Evolutionary conservation across 176 grass and related monocot genomes (phyloP).

Genomic region (Luzula sylvatica): DNA sequence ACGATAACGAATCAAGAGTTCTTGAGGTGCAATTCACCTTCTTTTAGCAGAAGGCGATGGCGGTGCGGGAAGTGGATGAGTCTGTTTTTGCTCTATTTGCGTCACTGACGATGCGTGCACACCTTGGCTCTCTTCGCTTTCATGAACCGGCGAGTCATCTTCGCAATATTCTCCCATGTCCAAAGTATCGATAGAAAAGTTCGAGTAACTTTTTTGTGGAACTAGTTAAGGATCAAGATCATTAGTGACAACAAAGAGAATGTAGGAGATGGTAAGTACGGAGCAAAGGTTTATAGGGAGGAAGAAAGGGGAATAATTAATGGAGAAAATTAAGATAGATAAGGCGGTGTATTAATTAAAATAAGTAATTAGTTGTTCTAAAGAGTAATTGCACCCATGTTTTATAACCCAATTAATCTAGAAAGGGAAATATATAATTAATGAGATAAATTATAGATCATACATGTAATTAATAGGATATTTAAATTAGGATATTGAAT

Average conservation of each 20-base stretch:
- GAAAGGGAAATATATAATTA: constrained; percentile 8
- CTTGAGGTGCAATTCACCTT: not conserved
- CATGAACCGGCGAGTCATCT: constrained; percentile 25
- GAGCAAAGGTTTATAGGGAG: constrained; percentile 17
- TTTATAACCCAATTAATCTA: constrained; percentile 17
- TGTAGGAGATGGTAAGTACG: constrained; percentile 9
- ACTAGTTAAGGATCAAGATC: constrained; percentile 1
- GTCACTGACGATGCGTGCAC: constrained; percentile 18
- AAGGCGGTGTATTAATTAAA: too few relatives aligned
- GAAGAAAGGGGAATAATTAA: not conserved
- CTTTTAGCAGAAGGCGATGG: constrained; percentile 25
- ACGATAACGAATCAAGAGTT: not conserved
- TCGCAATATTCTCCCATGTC: constrained; percentile 51
- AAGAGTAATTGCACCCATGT: constrained; percentile 22
- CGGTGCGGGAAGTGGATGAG: constrained; percentile 10
- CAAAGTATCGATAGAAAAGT: constrained; percentile 3
- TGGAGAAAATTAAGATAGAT: constrained; percentile 11
- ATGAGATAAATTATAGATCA: not conserved
- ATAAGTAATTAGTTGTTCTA: constrained; percentile 8
- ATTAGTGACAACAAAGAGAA: constrained; percentile 13
- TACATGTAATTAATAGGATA: too few relatives aligned
- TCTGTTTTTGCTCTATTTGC: not conserved
- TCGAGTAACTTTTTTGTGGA: constrained; percentile 10
- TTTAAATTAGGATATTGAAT: too few relatives aligned
- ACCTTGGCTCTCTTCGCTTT: constrained; percentile 4